phyloP scores from a whole-genome alignment of 108 stramenopile species.

The Nitzschia sp. region DNA sequence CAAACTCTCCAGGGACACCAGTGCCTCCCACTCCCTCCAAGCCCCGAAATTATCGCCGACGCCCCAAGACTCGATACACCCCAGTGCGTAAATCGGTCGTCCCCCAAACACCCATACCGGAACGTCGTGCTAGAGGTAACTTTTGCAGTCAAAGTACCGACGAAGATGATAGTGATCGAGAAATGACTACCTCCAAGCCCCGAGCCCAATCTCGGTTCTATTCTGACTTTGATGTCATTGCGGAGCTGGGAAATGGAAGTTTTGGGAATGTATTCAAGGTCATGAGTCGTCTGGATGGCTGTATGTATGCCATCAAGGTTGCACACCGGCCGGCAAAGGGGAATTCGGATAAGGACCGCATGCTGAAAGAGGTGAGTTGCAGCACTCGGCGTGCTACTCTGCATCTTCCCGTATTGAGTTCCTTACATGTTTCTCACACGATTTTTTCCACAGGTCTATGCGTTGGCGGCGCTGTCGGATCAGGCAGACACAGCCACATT shows the following conservation, averaged over 20 bases:
- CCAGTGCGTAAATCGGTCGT: conserved; percentile 24
- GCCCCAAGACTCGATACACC: conserved; percentile 24
- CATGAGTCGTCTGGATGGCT: conserved; percentile 71
- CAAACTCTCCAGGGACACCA: conserved; percentile 6
- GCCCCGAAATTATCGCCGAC: conserved; percentile 19
- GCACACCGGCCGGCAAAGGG: conserved; percentile 74
- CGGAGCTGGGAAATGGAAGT: conserved; percentile 74
- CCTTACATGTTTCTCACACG: not conserved
- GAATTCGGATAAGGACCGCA: conserved; percentile 62
- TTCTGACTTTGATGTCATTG: conserved; percentile 78
- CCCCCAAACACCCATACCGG: conserved; percentile 42
- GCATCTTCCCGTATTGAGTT: not conserved
- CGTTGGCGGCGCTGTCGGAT: conserved; percentile 83
- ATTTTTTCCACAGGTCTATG: conserved; percentile 63
- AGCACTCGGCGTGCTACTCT: not conserved
- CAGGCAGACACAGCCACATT: conserved; percentile 73
- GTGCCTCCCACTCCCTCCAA: conserved; percentile 37
- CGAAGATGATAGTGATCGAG: conserved; percentile 11
- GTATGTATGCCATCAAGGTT: conserved; percentile 86
- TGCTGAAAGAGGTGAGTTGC: conserved; percentile 78
- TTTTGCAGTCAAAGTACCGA: conserved; percentile 1
- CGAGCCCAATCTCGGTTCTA: conserved; percentile 49
- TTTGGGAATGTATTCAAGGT: conserved; percentile 85
- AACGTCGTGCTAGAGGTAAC: conserved; percentile 2
- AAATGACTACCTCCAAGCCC: not conserved